Evolutionary conservation across 176 grass and related monocot species (phyloP), one percentile per base, ranked within the genome.

Genomic region (Microstegium vimineum): DNA sequence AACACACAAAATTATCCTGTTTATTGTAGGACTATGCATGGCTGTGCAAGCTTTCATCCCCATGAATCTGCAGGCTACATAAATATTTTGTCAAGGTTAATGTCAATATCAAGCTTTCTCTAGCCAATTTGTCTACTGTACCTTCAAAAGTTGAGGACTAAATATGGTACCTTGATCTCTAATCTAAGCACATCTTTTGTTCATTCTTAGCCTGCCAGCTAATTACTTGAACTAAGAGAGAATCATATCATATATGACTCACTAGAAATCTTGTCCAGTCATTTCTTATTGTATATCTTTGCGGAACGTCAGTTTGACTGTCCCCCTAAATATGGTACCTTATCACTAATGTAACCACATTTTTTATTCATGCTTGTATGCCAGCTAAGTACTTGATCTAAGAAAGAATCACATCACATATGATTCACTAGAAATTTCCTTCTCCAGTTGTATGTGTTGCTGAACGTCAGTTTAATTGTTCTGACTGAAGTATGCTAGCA

Each of bases 11-110:
- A 22, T 70, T 80, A 63, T 80, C 74, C 61, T 83, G 49, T 82
- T 92, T 16, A 65, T 66, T 81, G 66, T 83, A 98, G 95, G 95
- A 79, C 82, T 98, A 74, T 98, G 95, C 84, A 94, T 98, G 95
- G 88, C 92, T 31, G 88, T 98, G 72, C 92, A 98, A 93, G 90
- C 92, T 89, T 98, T 94, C 82, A 82, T 76, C 79, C 78, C 86
- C 76, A 45, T 62, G 90, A 82, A 59, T 94, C 89, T 84, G 78
- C 51, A 45, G 90, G 83, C 20, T 84, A 79, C 31, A 25, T 98
- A 74, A 94, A 98, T 93, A 77, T 98, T 81, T 82, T 98, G 49
- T 94, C 95, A 61, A 94, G 95, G 95, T 97, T 71, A 67, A 66
- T 85, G 62, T 67, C 36, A 18, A 51, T 4, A 84, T 80, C 30